Evolutionary conservation across 2,329 filamentous ascomycete genomes (phyloP).

Genomic region (Penicillium verrucosum): DNA sequence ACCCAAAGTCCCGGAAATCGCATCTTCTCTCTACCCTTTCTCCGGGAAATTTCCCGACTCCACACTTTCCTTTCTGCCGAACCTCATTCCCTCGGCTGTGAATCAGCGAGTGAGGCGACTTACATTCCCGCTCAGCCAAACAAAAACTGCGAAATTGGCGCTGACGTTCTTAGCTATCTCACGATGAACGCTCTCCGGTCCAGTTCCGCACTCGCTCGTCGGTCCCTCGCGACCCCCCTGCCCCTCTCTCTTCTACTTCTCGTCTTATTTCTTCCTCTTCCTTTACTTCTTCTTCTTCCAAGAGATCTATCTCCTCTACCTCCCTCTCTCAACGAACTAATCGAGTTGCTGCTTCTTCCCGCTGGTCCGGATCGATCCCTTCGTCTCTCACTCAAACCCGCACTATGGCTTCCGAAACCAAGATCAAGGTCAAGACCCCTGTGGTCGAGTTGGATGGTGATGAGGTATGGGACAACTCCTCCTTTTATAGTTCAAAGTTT

Average conservation of each 20-base stretch:
- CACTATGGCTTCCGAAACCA: constrained; percentile 55
- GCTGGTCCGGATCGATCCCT: constrained; percentile 30
- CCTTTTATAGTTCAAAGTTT: constrained; percentile 15
- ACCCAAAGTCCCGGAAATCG: constrained; percentile 5
- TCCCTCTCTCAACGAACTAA: constrained; percentile 21
- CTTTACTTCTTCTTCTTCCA: constrained; percentile 25
- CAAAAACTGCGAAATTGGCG: constrained; percentile 14
- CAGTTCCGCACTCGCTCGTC: constrained; percentile 41
- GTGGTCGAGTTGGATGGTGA: constrained; percentile 95
- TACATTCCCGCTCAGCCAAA: constrained; percentile 18
- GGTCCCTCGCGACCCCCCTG: constrained; percentile 28
- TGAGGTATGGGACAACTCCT: constrained; percentile 44
- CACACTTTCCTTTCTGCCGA: constrained; percentile 39
- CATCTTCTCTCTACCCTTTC: constrained; percentile 1
- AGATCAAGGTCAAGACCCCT: constrained; percentile 99
- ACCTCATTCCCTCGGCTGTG: constrained; percentile 34
- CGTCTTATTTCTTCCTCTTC: constrained; percentile 28
- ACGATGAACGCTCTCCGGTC: constrained; percentile 39
- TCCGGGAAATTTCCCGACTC: constrained; percentile 20
- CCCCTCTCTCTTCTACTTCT: constrained; percentile 31
- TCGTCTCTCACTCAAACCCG: constrained; percentile 38
- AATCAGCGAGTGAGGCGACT: constrained; percentile 7
- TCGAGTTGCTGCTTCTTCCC: constrained; percentile 26
- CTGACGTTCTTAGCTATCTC: constrained; percentile 18
- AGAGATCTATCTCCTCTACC: constrained; percentile 26